Conservation (phyloP, 2,329 filamentous ascomycete genomes). For the Diaporthe helianthi region DNA sequence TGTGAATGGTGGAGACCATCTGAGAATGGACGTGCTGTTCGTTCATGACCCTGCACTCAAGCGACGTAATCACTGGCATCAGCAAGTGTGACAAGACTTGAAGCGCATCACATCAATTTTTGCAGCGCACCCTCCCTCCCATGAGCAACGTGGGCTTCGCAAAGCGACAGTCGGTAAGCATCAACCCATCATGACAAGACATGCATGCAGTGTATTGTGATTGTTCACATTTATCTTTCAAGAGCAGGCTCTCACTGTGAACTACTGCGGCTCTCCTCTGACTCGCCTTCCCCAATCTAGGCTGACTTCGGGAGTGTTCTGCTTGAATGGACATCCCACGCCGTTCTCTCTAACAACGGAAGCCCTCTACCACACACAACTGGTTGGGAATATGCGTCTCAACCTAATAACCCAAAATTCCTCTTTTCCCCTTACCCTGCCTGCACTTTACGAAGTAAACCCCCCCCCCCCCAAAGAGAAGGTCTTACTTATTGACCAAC, state of each 20-base stretch:
- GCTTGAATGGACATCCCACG: background rate
- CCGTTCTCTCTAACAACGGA: background rate
- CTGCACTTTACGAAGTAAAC: background rate
- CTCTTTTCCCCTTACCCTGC: background rate
- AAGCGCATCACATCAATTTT: background rate
- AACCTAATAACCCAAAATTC: background rate
- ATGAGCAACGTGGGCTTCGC: background rate
- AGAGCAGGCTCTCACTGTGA: background rate
- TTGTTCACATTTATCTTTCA: constrained; percentile 13
- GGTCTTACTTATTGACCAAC: too few species aligned
- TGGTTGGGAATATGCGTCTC: background rate
- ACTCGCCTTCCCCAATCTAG: background rate
- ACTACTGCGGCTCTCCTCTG: background rate
- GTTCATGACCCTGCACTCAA: background rate
- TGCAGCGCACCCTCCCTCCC: background rate
- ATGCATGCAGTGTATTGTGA: constrained; percentile 15
- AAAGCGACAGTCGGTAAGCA: background rate
- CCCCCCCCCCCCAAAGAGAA: too few species aligned
- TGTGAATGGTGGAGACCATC: background rate
- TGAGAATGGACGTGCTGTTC: background rate
- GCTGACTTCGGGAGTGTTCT: background rate
- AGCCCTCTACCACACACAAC: background rate
- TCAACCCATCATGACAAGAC: background rate
- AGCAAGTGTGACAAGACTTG: background rate
- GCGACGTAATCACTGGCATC: too few species aligned